These are phyloP conservation scores for Lathyrus tuberosus DNA, from an alignment of 306 rosid species.

Conservation along the genomic window DNA sequence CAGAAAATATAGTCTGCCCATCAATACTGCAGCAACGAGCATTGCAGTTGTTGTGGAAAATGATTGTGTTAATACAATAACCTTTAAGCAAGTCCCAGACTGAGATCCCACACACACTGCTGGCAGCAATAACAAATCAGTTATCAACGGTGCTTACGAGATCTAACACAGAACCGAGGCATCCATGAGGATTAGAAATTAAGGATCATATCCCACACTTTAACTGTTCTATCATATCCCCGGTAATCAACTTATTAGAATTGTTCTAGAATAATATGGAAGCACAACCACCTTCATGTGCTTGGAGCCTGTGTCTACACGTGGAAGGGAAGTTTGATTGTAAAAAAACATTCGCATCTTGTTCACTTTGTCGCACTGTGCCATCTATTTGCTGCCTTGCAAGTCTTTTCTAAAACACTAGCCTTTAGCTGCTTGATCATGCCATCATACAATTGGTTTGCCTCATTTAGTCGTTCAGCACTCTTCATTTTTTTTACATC, in stretches of 20 bases:
- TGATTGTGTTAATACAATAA: too few relatives aligned
- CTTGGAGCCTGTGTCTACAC: constrained; percentile 68
- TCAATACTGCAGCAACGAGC: constrained; percentile 81
- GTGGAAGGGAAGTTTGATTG: constrained; percentile 74
- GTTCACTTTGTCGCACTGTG: constrained; percentile 86
- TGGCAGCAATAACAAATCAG: constrained; percentile 84
- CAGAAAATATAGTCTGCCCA: constrained; percentile 87
- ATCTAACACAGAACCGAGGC: constrained; percentile 94
- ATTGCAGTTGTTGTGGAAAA: constrained; percentile 84
- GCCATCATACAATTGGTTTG: constrained; percentile 87
- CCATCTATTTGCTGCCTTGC: constrained; percentile 96
- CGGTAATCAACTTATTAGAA: too few relatives aligned
- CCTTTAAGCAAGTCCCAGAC: constrained; percentile 93
- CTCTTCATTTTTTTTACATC: constrained; percentile 98
- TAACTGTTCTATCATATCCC: too few relatives aligned
- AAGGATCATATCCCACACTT: constrained; percentile 85
- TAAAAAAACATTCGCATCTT: constrained; percentile 70
- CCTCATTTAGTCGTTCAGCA: constrained; percentile 97
- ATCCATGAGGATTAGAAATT: constrained; percentile 67
- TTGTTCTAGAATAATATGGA: too few relatives aligned
- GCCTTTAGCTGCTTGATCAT: too few relatives aligned
- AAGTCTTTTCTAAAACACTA: constrained; percentile 76
- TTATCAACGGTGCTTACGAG: constrained; percentile 83
- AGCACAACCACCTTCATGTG: constrained; percentile 95
- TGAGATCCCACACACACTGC: constrained; percentile 87